Evolutionary conservation across 176 grass and related monocot species (phyloP).

Genomic region (Elaeis guineensis): DNA sequence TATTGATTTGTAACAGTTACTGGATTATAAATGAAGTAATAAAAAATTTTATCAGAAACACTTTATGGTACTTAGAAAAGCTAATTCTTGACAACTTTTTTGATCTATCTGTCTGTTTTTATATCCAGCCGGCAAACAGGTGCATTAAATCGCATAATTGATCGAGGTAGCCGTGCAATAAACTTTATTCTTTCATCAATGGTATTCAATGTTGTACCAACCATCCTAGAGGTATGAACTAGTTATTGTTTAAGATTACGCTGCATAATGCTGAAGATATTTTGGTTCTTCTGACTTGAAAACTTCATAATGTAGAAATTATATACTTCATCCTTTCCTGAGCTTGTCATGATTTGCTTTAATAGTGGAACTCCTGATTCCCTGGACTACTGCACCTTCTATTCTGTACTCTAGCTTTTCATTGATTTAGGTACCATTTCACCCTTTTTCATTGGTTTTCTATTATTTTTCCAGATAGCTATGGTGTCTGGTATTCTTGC

Average conservation of each 20-base stretch:
- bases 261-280: background rate
- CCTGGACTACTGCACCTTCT: too few species aligned
- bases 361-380: too few species aligned
- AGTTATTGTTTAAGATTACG: background rate
- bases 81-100: background rate
- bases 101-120: constrained; percentile 11
- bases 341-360: too few species aligned
- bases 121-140: constrained; percentile 89
- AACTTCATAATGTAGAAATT: too few species aligned
- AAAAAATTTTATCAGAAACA: too few species aligned
- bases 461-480: constrained; percentile 54
- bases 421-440: background rate
- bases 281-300: too few species aligned
- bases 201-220: constrained; percentile 96
- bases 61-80: too few species aligned
- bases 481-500: constrained; percentile 98
- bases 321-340: too few species aligned
- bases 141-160: constrained; percentile 93
- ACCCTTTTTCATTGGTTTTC: constrained; percentile 16
- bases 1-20: too few species aligned
- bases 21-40: too few species aligned
- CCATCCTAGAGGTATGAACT: constrained; percentile 78
- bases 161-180: constrained; percentile 92
- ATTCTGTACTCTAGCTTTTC: background rate
- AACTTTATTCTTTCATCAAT: constrained; percentile 93